These are phyloP conservation scores for Fusarium graminum DNA, from an alignment of 2,329 filamentous ascomycete species.

Conservation along the genomic window DNA sequence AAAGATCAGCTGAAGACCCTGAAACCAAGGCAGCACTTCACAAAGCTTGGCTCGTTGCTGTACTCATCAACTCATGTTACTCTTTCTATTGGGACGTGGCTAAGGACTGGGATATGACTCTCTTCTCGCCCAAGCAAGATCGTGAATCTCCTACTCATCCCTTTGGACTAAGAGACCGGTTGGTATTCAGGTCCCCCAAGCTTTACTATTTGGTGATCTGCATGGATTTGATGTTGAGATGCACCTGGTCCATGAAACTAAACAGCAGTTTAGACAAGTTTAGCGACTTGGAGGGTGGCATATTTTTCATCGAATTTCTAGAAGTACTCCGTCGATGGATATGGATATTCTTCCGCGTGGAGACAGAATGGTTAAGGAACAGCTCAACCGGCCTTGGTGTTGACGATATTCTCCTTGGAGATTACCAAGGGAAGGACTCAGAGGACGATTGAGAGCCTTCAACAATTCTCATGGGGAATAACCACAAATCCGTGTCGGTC, in stretches of 20 bases:
- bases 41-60: slow-evolving; percentile 76
- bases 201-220: slow-evolving; percentile 87
- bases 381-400: slow-evolving; percentile 64
- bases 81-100: slow-evolving; percentile 99
- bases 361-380: slow-evolving; percentile 87
- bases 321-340: slow-evolving; percentile 93
- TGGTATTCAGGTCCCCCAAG: slow-evolving; percentile 77
- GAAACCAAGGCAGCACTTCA: slow-evolving; percentile 61
- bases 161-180: slow-evolving; percentile 80
- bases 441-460: slow-evolving; percentile 53
- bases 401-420: slow-evolving; percentile 81
- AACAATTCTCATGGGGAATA: slow-evolving; percentile 3
- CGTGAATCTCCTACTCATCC: slow-evolving; percentile 75
- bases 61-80: slow-evolving; percentile 87
- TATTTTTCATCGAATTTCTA: slow-evolving; percentile 87
- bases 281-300: slow-evolving; percentile 86
- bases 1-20: slow-evolving; percentile 68
- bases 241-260: slow-evolving; percentile 92
- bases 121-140: slow-evolving; percentile 73
- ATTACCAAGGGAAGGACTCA: slow-evolving; percentile 73
- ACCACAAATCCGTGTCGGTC: slow-evolving; percentile 23
- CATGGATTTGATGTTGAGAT: slow-evolving; percentile 84
- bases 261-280: slow-evolving; percentile 85
- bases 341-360: slow-evolving; percentile 96
- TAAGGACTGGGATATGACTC: slow-evolving; percentile 94